Base-by-base conservation (phyloP, 148 eudicot species). In the Fagopyrum homotropicum region DNA sequence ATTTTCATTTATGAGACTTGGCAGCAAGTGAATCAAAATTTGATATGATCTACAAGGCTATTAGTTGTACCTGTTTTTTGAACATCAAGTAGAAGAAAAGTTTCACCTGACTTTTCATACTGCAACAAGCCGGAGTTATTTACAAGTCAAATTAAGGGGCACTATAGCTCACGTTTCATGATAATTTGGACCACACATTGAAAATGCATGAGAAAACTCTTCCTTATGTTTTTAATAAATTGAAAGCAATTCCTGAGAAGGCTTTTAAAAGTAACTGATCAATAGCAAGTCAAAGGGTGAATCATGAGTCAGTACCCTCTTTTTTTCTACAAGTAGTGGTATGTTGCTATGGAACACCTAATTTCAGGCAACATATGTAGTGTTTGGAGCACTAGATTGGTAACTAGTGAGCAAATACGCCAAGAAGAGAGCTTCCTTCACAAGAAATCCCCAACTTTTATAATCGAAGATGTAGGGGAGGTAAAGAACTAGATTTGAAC, bases 221-320 rank as follows among this genome's bases (percentile, higher is more conserved):
- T 35, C 40, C 40, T 35, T 3, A 12, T 7, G 35, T 6, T 4
- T 5, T 9, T 9, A 4, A 2, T 17, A 5, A 29, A 35, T 43
- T 66, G 46, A 66, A 66, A 14, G 71, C 71, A 66, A 66, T 66
- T 40, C 47, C 35, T 64, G 71, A 6, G 47, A 66, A 19, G 19
- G 43, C 71, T 40, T 35, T 35, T 40, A 17, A 66, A 66, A 66
- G 47, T 66, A 40, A 63, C 19, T 35, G 71, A 40, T 66, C 71
- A 66, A 64, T 66, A 40, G 47, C 47, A 66, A 66, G 71, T 66
- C 47, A 66, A 66, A 66, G 71, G 47, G 46, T 66, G 71, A 66
- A 63, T 35, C 12, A 66, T 66, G 47, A 66, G 47, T 8, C 19
- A 8, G 22, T 66, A 30, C 69, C 69, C 44, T 29, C 45, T 29